phyloP scores from a whole-genome alignment of 106 monocot genomes.

The Hemerocallis citrina region DNA sequence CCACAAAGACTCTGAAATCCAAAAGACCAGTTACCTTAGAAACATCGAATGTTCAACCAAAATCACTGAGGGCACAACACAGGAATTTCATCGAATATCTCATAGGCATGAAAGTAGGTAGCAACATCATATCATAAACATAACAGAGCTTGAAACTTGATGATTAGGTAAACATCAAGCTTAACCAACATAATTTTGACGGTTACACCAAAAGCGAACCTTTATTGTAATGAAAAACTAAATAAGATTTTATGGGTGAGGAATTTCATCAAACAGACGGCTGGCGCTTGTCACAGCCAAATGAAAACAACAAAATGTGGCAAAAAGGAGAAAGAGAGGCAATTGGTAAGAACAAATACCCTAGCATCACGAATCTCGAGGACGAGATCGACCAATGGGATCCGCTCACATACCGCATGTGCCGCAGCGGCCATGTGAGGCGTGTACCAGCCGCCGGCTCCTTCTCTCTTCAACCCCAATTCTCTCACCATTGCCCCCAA shows the following conservation, averaged over 20 bases:
- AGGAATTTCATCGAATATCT: not conserved
- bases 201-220: no score
- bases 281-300: not conserved
- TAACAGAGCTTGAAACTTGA: no score
- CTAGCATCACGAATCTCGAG: slow-evolving; percentile 15
- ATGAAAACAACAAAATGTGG: not conserved
- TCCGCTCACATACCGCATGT: slow-evolving; percentile 8
- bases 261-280: slow-evolving; percentile 4
- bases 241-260: no score
- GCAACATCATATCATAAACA: no score
- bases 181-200: no score
- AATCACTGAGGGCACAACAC: no score
- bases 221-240: no score
- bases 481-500: not conserved
- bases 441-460: slow-evolving; percentile 10
- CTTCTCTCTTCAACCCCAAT: slow-evolving; percentile 2
- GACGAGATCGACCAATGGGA: slow-evolving; percentile 13
- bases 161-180: no score
- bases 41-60: not conserved
- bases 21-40: no score
- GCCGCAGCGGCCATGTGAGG: slow-evolving; percentile 18
- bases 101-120: not conserved
- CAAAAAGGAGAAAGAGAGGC: not conserved
- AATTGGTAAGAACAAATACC: not conserved
- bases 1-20: no score